Evolutionary conservation across 768 basidiomycete species (phyloP).

Genomic region (Punctularia strigosozonata): DNA sequence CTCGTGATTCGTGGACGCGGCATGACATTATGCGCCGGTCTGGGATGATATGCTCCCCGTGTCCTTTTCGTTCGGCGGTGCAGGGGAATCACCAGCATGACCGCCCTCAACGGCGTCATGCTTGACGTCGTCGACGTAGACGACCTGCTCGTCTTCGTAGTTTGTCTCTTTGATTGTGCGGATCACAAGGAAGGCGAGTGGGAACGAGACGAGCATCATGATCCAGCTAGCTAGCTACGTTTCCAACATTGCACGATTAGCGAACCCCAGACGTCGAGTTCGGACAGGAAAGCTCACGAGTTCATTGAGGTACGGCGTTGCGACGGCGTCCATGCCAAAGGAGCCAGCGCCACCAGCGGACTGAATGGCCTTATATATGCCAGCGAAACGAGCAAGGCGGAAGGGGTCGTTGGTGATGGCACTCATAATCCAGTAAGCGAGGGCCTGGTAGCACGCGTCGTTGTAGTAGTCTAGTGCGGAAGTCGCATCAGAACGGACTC

Average conservation of each 20-base stretch:
- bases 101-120: constrained; percentile 8
- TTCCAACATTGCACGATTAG: background rate
- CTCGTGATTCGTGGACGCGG: no score
- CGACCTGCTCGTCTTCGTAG: constrained; percentile 22
- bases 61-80: no score
- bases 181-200: constrained; percentile 21
- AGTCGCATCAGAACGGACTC: background rate
- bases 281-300: constrained; percentile 8
- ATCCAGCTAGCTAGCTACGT: constrained; percentile 21
- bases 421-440: constrained; percentile 75
- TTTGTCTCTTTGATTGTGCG: constrained; percentile 24
- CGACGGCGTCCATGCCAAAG: constrained; percentile 59
- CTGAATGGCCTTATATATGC: constrained; percentile 59
- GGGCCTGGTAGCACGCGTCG: constrained; percentile 73
- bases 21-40: no score
- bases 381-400: constrained; percentile 70
- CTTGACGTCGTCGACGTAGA: constrained; percentile 16
- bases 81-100: no score
- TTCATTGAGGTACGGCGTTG: constrained; percentile 36
- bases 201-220: constrained; percentile 23
- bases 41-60: no score
- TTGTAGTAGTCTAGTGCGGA: constrained; percentile 22
- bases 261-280: background rate
- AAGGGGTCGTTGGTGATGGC: constrained; percentile 77
- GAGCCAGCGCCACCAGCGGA: constrained; percentile 64